Percentiles rank a stretch among this genome's conserved stretches.
These are phyloP conservation scores for Blepharisma stoltei DNA, from an alignment of 73 alveolate species.

Conservation along the genomic window DNA sequence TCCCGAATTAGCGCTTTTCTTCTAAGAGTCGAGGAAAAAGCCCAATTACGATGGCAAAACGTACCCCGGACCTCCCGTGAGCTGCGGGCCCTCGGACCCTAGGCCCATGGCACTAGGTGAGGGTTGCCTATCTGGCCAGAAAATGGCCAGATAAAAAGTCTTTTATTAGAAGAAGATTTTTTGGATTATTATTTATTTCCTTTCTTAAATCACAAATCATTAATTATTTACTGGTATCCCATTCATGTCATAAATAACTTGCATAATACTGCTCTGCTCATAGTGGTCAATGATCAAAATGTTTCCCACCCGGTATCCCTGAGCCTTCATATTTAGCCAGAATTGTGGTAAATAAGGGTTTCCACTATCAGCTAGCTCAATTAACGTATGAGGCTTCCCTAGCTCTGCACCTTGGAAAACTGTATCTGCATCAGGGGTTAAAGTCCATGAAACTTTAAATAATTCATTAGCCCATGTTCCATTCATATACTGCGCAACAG, in stretches of 20 bases:
- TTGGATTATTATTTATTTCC: too few species aligned
- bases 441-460: conserved; percentile 13
- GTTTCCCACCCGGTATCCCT: not conserved
- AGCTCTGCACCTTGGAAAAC: not conserved
- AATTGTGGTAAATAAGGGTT: not conserved
- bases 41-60: too few species aligned
- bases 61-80: too few species aligned
- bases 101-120: too few species aligned
- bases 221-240: not conserved
- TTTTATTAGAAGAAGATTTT: too few species aligned
- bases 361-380: conserved; percentile 18
- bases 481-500: not conserved
- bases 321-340: not conserved
- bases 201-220: too few species aligned
- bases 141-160: too few species aligned
- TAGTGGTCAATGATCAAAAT: conserved; percentile 13
- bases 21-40: too few species aligned
- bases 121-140: too few species aligned
- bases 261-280: not conserved
- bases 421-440: conserved; percentile 24
- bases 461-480: not conserved
- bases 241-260: not conserved
- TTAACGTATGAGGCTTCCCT: conserved; percentile 9
- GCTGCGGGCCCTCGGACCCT: too few species aligned
- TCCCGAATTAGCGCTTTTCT: too few species aligned